phyloP scores from a whole-genome alignment of 2,329 filamentous ascomycete genomes.

The Capronia coronata region DNA sequence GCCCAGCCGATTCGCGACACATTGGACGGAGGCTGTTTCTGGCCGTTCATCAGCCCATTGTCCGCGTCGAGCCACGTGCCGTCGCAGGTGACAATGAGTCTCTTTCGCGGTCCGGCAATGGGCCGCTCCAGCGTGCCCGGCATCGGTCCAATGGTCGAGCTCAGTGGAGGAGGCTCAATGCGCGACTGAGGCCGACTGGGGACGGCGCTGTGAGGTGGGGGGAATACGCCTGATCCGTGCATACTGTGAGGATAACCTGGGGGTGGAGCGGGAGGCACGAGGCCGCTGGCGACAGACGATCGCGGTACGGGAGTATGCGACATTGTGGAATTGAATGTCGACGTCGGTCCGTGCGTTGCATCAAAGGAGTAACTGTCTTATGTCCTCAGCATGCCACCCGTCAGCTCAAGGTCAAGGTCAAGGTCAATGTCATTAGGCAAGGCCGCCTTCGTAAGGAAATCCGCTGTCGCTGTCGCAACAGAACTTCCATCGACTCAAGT shows the following conservation, averaged over 20 bases:
- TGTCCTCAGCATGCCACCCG: slow-evolving; percentile 6
- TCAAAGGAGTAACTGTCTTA: background rate
- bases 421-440: slow-evolving; percentile 7
- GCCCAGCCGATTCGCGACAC: slow-evolving; percentile 37
- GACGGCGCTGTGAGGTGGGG: slow-evolving; percentile 13
- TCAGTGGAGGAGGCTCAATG: slow-evolving; percentile 26
- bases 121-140: slow-evolving; percentile 25
- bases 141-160: slow-evolving; percentile 25
- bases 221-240: slow-evolving; percentile 18
- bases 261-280: slow-evolving; percentile 17
- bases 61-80: slow-evolving; percentile 35
- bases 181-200: slow-evolving; percentile 21
- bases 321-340: slow-evolving; percentile 9
- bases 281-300: slow-evolving; percentile 21
- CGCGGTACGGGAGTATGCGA: slow-evolving; percentile 19
- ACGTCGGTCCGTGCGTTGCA: slow-evolving; percentile 3
- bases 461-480: slow-evolving; percentile 10
- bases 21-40: slow-evolving; percentile 34
- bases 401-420: slow-evolving; percentile 1
- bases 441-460: slow-evolving; percentile 17
- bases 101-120: slow-evolving; percentile 27
- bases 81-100: slow-evolving; percentile 35
- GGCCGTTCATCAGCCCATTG: slow-evolving; percentile 28
- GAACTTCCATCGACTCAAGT: slow-evolving; percentile 20
- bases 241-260: slow-evolving; percentile 16